Conservation (phyloP, 2,329 filamentous ascomycete genomes). For the Beauveria sp. region DNA sequence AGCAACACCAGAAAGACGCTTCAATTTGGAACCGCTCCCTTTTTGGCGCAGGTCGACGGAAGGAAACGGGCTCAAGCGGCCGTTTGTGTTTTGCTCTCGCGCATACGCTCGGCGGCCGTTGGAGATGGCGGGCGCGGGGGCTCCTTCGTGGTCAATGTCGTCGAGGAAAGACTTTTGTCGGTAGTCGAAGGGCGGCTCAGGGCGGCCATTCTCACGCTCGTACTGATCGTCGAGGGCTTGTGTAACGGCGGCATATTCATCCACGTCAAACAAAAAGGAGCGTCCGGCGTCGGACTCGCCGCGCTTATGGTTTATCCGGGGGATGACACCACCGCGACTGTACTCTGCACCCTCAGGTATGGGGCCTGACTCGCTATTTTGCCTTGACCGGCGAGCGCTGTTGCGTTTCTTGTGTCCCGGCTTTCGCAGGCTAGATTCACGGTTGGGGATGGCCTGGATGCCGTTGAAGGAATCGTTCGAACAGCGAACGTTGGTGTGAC, state of each 20-base stretch:
- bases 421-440: slow-evolving; percentile 61
- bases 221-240: slow-evolving; percentile 25
- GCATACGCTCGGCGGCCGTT: slow-evolving; percentile 49
- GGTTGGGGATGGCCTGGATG: slow-evolving; percentile 52
- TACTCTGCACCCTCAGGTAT: slow-evolving; percentile 38
- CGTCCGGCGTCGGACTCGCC: slow-evolving; percentile 10
- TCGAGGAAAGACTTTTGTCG: slow-evolving; percentile 3
- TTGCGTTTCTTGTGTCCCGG: slow-evolving; percentile 47
- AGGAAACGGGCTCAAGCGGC: slow-evolving; percentile 40
- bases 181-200: slow-evolving; percentile 17
- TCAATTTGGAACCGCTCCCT: slow-evolving; percentile 50
- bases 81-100: slow-evolving; percentile 38
- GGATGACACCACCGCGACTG: not conserved
- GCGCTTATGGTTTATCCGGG: slow-evolving; percentile 7
- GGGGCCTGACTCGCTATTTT: slow-evolving; percentile 34
- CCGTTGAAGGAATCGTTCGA: slow-evolving; percentile 22
- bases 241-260: slow-evolving; percentile 13
- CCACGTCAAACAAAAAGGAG: slow-evolving; percentile 12
- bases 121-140: slow-evolving; percentile 61
- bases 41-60: slow-evolving; percentile 33
- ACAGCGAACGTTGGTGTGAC: slow-evolving; percentile 20
- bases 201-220: slow-evolving; percentile 13
- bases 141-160: slow-evolving; percentile 48
- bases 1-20: slow-evolving; percentile 42
- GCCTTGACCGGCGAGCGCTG: slow-evolving; percentile 42